A percentile compares a stretch with the other conserved stretches of the same genome.
These are phyloP conservation scores for Fusarium sp. DNA, from an alignment of 2,329 filamentous ascomycete genomes.

Conservation along the genomic window DNA sequence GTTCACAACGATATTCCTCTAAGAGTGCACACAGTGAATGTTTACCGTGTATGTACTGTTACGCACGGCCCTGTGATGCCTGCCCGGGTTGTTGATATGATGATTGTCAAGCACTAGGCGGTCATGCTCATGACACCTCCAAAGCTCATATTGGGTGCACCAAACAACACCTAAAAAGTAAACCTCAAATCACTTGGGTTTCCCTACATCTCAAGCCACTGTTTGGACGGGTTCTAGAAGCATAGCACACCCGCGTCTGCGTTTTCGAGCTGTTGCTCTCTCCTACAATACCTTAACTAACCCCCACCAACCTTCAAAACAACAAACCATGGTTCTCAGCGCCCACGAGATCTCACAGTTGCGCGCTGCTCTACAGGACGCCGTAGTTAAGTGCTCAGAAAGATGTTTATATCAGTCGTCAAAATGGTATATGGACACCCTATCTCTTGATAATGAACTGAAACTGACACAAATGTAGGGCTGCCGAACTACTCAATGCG, in stretches of 20 bases:
- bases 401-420: constrained; percentile 95
- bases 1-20: constrained; percentile 5
- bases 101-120: constrained; percentile 16
- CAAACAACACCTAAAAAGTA: constrained; percentile 1
- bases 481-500: constrained; percentile 91
- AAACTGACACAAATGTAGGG: constrained; percentile 69
- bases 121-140: constrained; percentile 38
- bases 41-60: background rate
- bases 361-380: constrained; percentile 82
- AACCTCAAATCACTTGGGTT: background rate
- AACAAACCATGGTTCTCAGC: constrained; percentile 64
- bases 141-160: background rate
- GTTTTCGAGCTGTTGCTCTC: constrained; percentile 8
- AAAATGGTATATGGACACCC: constrained; percentile 79
- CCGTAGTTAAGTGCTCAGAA: constrained; percentile 91
- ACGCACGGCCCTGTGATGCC: constrained; percentile 14
- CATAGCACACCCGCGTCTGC: constrained; percentile 15
- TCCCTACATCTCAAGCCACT: background rate
- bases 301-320: constrained; percentile 35
- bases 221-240: background rate
- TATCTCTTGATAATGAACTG: background rate
- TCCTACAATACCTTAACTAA: constrained; percentile 13
- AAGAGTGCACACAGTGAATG: constrained; percentile 13
- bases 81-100: constrained; percentile 34
- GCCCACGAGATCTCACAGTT: constrained; percentile 73